A percentile compares a stretch with the other conserved stretches of the same genome.
These are phyloP conservation scores for Pseudogymnoascus sp. DNA, from an alignment of 2,329 filamentous ascomycete genomes.

Conservation along the genomic window DNA sequence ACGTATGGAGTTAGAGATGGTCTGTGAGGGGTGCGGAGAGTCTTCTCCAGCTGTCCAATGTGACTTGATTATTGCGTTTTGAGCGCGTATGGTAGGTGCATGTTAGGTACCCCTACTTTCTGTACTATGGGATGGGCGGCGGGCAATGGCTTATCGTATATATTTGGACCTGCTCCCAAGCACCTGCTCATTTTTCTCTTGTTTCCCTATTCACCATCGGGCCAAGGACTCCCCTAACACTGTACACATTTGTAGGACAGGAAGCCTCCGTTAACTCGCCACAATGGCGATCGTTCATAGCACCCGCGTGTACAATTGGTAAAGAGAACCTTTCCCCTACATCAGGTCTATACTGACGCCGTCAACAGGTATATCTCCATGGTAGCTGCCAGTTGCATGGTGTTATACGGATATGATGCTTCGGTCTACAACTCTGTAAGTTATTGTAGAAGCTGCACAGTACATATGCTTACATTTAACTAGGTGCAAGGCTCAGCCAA, in stretches of 20 bases:
- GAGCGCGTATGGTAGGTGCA: neutral
- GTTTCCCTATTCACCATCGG: neutral
- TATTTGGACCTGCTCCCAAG: neutral
- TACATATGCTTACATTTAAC: neutral
- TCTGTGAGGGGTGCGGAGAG: neutral
- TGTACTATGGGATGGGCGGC: neutral
- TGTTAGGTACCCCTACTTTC: neutral
- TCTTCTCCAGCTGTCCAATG: neutral
- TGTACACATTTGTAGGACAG: neutral
- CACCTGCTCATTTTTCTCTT: neutral
- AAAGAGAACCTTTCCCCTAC: neutral
- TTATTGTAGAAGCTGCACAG: neutral
- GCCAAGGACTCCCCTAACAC: neutral
- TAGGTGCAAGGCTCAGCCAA: slow-evolving; percentile 52
- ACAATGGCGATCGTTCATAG: slow-evolving; percentile 4
- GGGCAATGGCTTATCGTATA: neutral
- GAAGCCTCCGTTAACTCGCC: slow-evolving; percentile 1
- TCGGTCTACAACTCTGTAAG: slow-evolving; percentile 59
- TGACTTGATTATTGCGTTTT: neutral
- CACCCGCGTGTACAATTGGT: slow-evolving; percentile 6
- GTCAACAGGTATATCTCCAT: slow-evolving; percentile 53
- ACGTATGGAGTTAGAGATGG: neutral
- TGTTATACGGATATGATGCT: slow-evolving; percentile 66
- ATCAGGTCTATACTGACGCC: neutral
- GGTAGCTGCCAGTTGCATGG: slow-evolving; percentile 65